A percentile compares a stretch with the other conserved stretches of the same genome.
phyloP scores from a whole-genome alignment of 2,329 filamentous ascomycete genomes.

The Beauveria bassiana region DNA sequence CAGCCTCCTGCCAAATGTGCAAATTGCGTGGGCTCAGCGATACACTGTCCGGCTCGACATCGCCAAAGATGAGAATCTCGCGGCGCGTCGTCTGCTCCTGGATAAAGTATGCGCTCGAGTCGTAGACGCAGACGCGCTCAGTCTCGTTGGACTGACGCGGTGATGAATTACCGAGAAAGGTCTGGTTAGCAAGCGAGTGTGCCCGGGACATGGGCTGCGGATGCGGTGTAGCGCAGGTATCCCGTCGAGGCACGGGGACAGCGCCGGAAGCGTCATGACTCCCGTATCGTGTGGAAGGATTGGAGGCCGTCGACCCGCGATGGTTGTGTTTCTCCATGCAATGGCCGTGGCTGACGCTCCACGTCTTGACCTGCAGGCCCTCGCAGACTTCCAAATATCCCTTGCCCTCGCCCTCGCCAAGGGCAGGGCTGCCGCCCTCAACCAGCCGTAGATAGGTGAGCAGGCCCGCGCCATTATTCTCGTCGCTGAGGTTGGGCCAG shows the following conservation, averaged over 20 bases:
- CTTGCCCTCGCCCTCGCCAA: conserved; percentile 70
- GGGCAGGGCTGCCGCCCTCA: conserved; percentile 77
- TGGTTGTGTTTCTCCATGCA: conserved; percentile 70
- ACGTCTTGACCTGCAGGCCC: conserved; percentile 79
- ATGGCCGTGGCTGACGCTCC: conserved; percentile 81
- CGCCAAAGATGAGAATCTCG: conserved; percentile 89
- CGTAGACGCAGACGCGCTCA: conserved; percentile 60
- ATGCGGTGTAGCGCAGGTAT: conserved; percentile 15
- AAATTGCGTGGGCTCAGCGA: conserved; percentile 74
- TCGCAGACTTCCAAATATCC: conserved; percentile 87
- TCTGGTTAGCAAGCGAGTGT: conserved; percentile 25
- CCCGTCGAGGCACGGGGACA: conserved; percentile 21
- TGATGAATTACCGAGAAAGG: conserved; percentile 18
- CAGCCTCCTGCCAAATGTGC: conserved; percentile 82
- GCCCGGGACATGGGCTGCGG: conserved; percentile 14
- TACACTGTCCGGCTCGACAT: conserved; percentile 86
- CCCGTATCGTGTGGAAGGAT: conserved; percentile 41
- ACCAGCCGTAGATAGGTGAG: conserved; percentile 84
- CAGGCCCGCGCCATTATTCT: conserved; percentile 88
- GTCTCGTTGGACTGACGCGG: conserved; percentile 24
- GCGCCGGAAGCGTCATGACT: conserved; percentile 39
- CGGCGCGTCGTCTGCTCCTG: conserved; percentile 60
- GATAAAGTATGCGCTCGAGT: conserved; percentile 92
- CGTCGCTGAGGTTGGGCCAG: conserved; percentile 95
- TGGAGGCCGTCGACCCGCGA: conserved; percentile 44